Evolutionary conservation across 208 protist species (phyloP).

Genomic region (Angomonas desouzai): DNA sequence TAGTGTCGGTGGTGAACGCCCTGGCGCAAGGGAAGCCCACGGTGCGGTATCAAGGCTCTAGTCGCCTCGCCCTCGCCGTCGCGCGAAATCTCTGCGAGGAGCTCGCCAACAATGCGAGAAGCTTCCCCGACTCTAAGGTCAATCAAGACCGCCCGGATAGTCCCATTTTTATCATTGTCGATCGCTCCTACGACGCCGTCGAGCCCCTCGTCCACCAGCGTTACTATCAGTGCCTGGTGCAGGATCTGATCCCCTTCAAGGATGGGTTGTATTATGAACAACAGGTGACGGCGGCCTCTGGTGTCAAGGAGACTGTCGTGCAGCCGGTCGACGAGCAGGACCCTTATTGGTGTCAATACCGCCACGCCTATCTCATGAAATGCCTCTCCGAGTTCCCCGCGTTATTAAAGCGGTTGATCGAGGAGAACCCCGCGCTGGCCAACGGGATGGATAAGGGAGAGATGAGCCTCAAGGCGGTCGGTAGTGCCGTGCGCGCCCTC

Average conservation of each 20-base stretch:
- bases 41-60: constrained; percentile 65
- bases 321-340: constrained; percentile 65
- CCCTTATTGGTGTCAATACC: constrained; percentile 68
- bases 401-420: constrained; percentile 54
- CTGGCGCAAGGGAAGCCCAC: constrained; percentile 48
- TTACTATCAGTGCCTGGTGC: constrained; percentile 78
- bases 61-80: constrained; percentile 37
- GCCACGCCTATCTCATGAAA: constrained; percentile 55
- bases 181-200: constrained; percentile 72
- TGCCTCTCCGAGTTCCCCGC: constrained; percentile 55
- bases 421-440: constrained; percentile 49
- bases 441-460: constrained; percentile 23
- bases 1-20: constrained; percentile 59
- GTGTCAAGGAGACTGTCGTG: constrained; percentile 31
- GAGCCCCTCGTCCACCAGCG: constrained; percentile 80
- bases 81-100: constrained; percentile 39
- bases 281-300: constrained; percentile 38
- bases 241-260: constrained; percentile 69
- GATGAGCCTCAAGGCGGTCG: constrained; percentile 33
- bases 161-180: constrained; percentile 73
- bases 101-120: constrained; percentile 30
- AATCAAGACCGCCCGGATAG: constrained; percentile 18
- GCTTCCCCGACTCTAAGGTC: constrained; percentile 31
- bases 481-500: constrained; percentile 54
- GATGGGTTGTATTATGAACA: constrained; percentile 54